phyloP scores from a whole-genome alignment of 257 asterid species.

The Solanum pinnatisectum region DNA sequence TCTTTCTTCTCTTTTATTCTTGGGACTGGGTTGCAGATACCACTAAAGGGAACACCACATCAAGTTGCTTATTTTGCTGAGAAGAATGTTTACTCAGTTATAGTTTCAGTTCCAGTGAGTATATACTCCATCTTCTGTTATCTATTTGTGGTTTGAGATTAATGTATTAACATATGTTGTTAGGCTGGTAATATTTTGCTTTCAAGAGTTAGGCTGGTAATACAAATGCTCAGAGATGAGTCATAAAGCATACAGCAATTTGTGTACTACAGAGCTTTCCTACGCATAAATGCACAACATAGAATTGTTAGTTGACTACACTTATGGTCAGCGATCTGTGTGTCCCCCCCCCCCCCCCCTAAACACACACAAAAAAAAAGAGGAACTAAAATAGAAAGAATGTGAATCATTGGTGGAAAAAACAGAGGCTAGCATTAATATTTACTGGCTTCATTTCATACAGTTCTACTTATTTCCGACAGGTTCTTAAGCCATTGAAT shows the following conservation, averaged over 20 bases:
- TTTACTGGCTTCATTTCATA: background rate
- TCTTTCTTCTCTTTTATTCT: background rate
- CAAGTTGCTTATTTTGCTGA: conserved; percentile 90
- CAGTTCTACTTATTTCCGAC: conserved; percentile 1
- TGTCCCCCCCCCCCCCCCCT: background rate
- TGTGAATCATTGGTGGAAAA: background rate
- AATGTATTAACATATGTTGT: background rate
- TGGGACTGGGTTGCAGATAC: conserved; percentile 42
- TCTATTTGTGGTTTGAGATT: background rate
- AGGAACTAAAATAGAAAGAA: background rate
- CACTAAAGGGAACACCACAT: conserved; percentile 94
- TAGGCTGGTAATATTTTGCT: background rate
- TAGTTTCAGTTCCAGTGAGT: conserved; percentile 92
- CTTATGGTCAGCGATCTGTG: background rate
- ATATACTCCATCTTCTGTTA: background rate
- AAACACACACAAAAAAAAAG: background rate
- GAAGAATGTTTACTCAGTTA: conserved; percentile 84
- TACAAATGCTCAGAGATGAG: background rate
- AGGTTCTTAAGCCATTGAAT: conserved; percentile 83
- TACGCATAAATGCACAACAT: background rate
- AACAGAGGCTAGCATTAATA: background rate
- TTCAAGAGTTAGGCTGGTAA: background rate
- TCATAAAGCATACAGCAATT: background rate
- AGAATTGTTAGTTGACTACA: background rate
- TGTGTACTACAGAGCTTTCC: background rate